Conservation (phyloP, 1,139 yeast genomes). For the Geotrichum australiense region DNA sequence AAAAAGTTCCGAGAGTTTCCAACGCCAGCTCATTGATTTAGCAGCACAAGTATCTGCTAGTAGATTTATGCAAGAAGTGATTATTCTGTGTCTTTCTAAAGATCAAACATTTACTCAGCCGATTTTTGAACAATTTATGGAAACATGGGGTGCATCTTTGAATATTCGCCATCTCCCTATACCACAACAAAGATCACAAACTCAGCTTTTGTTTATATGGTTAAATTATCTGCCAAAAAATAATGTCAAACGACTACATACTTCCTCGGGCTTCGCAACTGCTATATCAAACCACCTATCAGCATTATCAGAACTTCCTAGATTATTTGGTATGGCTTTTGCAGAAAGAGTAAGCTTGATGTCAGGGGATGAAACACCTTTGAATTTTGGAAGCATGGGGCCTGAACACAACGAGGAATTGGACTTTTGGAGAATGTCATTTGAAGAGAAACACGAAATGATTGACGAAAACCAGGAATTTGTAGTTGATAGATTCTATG, state of each 20-base stretch:
- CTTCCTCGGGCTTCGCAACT: constrained; percentile 35
- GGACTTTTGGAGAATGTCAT: constrained; percentile 14
- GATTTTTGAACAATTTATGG: constrained; percentile 20
- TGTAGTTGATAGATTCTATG: background rate
- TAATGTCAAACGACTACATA: constrained; percentile 27
- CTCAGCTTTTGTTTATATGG: constrained; percentile 26
- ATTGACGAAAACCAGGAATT: background rate
- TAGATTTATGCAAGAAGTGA: constrained; percentile 2
- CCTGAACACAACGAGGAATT: constrained; percentile 20
- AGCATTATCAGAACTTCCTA: constrained; percentile 40
- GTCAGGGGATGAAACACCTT: constrained; percentile 28
- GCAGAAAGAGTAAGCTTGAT: constrained; percentile 41
- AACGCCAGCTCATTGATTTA: constrained; percentile 6
- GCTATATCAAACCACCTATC: constrained; percentile 43
- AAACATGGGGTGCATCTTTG: constrained; percentile 25
- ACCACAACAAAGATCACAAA: constrained; percentile 24
- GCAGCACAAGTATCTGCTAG: constrained; percentile 5
- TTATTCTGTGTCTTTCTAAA: constrained; percentile 3
- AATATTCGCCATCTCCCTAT: constrained; percentile 23
- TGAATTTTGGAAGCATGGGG: constrained; percentile 37
- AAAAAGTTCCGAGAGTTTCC: constrained; percentile 1
- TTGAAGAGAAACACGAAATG: constrained; percentile 1
- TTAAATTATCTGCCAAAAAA: constrained; percentile 25
- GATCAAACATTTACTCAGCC: constrained; percentile 4
- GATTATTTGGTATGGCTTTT: constrained; percentile 41